phyloP scores from a whole-genome alignment of 2,329 filamentous ascomycete species.

The Exophiala alcalophila region DNA sequence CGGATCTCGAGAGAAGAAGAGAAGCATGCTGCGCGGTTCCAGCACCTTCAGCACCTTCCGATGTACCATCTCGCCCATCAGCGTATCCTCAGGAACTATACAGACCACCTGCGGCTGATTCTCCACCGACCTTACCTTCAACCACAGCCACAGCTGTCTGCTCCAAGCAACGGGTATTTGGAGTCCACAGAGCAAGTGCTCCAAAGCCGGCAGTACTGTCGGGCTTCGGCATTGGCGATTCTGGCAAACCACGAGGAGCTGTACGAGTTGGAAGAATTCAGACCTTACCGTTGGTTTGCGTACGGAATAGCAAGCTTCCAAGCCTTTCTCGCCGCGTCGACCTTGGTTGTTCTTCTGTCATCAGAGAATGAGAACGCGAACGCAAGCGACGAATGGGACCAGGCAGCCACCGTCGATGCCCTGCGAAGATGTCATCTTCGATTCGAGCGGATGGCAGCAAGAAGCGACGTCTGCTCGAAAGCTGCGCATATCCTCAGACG shows the following conservation, averaged over 20 bases:
- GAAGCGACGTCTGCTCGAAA: constrained; percentile 39
- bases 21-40: constrained; percentile 30
- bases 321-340: constrained; percentile 41
- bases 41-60: constrained; percentile 29
- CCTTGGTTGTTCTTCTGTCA: constrained; percentile 29
- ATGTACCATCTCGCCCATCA: constrained; percentile 40
- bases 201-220: constrained; percentile 35
- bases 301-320: constrained; percentile 42
- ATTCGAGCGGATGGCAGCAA: constrained; percentile 36
- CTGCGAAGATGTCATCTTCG: constrained; percentile 35
- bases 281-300: constrained; percentile 42
- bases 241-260: constrained; percentile 37
- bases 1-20: constrained; percentile 34
- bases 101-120: constrained; percentile 39
- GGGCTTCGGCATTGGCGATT: constrained; percentile 36
- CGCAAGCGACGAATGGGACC: constrained; percentile 29
- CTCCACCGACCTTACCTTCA: constrained; percentile 37
- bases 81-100: constrained; percentile 42
- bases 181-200: constrained; percentile 27
- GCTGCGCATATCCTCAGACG: constrained; percentile 36
- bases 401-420: constrained; percentile 32
- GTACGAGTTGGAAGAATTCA: constrained; percentile 34
- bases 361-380: constrained; percentile 16
- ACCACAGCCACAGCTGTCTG: constrained; percentile 26
- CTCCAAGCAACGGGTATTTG: constrained; percentile 32